phyloP scores from a whole-genome alignment of 768 basidiomycete species.

The Candolleomyces efflorescens region DNA sequence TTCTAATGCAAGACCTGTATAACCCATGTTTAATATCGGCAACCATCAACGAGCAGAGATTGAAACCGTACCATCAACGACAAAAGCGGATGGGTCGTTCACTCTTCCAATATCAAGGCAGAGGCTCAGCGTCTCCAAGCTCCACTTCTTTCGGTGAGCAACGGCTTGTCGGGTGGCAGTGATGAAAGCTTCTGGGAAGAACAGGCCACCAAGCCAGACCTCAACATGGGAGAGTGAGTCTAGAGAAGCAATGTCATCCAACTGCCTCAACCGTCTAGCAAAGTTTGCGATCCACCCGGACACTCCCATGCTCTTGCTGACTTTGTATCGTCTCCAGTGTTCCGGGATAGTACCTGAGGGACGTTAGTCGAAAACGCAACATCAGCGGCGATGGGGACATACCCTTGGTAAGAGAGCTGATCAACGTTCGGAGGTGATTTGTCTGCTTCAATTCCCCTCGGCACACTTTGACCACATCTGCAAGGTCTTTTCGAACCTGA shows the following conservation, averaged over 20 bases:
- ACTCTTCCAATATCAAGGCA: conserved; percentile 79
- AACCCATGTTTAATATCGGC: conserved; percentile 11
- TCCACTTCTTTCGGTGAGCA: conserved; percentile 89
- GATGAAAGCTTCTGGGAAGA: conserved; percentile 95
- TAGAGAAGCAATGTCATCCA: conserved; percentile 63
- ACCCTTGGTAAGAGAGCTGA: conserved; percentile 92
- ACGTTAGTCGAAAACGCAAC: conserved; percentile 9
- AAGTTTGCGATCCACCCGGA: conserved; percentile 86
- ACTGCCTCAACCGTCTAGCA: conserved; percentile 73
- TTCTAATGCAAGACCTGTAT: conserved; percentile 76
- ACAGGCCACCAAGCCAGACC: conserved; percentile 91
- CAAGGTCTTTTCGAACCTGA: conserved; percentile 77
- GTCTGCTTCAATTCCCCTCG: conserved; percentile 90
- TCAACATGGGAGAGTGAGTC: conserved; percentile 66
- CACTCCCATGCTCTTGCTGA: conserved; percentile 75
- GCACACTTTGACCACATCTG: conserved; percentile 79
- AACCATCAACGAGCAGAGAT: neutral
- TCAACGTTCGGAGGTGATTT: conserved; percentile 88
- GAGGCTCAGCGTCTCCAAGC: conserved; percentile 82
- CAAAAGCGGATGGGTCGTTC: conserved; percentile 75
- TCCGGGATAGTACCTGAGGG: conserved; percentile 75
- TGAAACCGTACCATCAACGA: conserved; percentile 71
- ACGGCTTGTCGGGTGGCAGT: conserved; percentile 96
- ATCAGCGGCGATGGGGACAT: conserved; percentile 7
- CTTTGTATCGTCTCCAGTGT: conserved; percentile 90